These are phyloP conservation scores for Acanthamoeba healyi DNA, from an alignment of 208 protist species.

Conservation along the genomic window DNA sequence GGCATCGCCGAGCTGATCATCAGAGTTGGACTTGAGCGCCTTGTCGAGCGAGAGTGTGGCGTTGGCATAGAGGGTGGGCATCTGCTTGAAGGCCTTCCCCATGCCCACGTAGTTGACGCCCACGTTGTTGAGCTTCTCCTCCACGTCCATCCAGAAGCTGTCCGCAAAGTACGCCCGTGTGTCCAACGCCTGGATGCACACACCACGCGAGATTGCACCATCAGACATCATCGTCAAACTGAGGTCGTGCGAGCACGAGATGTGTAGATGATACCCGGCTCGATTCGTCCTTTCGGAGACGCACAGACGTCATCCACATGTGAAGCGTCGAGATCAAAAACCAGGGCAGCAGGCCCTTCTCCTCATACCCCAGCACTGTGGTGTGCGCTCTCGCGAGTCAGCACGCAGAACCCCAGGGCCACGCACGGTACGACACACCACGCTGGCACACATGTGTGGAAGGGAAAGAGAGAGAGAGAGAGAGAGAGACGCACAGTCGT, in stretches of 20 bases:
- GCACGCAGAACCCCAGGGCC: background rate
- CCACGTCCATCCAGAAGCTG: conserved; percentile 42
- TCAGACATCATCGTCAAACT: no score
- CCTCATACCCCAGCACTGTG: conserved; percentile 29
- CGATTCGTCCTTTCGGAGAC: background rate
- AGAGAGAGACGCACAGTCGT: background rate
- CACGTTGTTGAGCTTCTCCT: conserved; percentile 53
- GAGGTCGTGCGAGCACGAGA: no score
- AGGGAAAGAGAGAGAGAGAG: background rate
- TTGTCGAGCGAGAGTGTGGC: conserved; percentile 36
- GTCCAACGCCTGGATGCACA: background rate
- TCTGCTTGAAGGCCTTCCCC: conserved; percentile 50
- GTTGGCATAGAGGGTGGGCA: conserved; percentile 20
- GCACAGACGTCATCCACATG: conserved; percentile 44
- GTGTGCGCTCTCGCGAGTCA: background rate
- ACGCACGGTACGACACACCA: background rate
- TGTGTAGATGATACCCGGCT: background rate
- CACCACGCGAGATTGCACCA: no score
- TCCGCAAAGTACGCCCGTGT: conserved; percentile 21
- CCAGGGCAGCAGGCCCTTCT: conserved; percentile 34
- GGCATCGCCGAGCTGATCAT: conserved; percentile 33
- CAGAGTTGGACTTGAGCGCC: background rate
- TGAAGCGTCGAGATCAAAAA: conserved; percentile 19
- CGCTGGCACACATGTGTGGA: background rate
- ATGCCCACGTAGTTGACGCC: conserved; percentile 45